Conservation (phyloP, 768 basidiomycete species). For the Saitozyma sp. region DNA sequence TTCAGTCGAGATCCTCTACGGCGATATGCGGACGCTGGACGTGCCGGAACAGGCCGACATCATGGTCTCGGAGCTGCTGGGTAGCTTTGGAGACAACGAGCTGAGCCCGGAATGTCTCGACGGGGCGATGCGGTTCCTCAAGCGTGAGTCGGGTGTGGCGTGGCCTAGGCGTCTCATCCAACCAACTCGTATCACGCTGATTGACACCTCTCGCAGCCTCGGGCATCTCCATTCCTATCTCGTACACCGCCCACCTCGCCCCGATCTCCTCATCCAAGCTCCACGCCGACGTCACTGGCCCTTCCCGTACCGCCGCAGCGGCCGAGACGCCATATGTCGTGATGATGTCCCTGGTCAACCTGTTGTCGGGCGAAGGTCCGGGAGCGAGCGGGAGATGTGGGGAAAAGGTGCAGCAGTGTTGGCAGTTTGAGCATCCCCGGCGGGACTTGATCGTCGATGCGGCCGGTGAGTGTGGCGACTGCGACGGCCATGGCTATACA, state of each 20-base stretch:
- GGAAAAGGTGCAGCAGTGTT: constrained; percentile 85
- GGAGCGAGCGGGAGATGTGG: constrained; percentile 68
- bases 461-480: constrained; percentile 58
- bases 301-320: constrained; percentile 59
- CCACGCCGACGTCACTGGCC: constrained; percentile 72
- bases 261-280: constrained; percentile 93
- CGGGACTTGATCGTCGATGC: constrained; percentile 72
- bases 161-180: too few relatives aligned
- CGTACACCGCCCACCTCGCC: constrained; percentile 91
- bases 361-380: constrained; percentile 75
- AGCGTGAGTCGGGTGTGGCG: constrained; percentile 61
- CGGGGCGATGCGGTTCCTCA: constrained; percentile 88
- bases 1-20: constrained; percentile 77
- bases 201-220: constrained; percentile 59
- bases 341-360: constrained; percentile 92
- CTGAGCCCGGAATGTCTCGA: constrained; percentile 97
- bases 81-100: constrained; percentile 98
- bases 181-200: not conserved
- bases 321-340: constrained; percentile 97
- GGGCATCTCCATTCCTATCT: constrained; percentile 93
- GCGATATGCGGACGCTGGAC: constrained; percentile 85
- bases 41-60: constrained; percentile 89
- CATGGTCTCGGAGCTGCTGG: constrained; percentile 89
- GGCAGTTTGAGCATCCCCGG: constrained; percentile 95
- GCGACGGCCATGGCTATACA: too few relatives aligned